Evolutionary conservation across 2,329 filamentous ascomycete species (phyloP), one percentile per base, ranked within the genome.

Genomic region (Aspergillus tanneri): DNA sequence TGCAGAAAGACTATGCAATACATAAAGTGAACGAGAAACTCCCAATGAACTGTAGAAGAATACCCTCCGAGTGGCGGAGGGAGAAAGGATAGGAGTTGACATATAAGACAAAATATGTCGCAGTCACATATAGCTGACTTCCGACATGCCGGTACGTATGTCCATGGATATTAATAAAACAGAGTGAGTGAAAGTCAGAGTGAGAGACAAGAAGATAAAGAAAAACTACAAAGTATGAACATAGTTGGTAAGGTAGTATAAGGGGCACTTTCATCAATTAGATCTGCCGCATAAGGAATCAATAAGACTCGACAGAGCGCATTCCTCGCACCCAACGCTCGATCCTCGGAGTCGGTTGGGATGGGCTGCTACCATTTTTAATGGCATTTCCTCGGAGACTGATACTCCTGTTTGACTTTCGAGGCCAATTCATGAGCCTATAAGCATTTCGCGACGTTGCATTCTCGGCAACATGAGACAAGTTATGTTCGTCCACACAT

Each of bases 401-500:
- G 11, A 43, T 38, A 22, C 39, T 50, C 16, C 52, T 42, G 11
- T 41, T 43, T 6, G 54, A 42, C 36, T 58, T 58, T 18, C 58
- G 58, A 2, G 66, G 56, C 59, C 64, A 69, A 40, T 54, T 64
- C 55, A 68, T 65, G 9, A 69, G 49, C 30, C 58, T 61, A 16
- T 65, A 60, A 3, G 65, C 61, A 38, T 61, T 60, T 21, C 52
- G 51, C 2, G 61, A 54, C 0, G 60, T 55, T 1, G 58, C 55
- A 19, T 59, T 57, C 19, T 63, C 57, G n/a, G 65, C 58, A 35
- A 64, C 43, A 43, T 67, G 66, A 38, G 59, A 56, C 14, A 67
- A 63, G 35, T 67, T 67, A 42, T 69, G 67, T 23, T 63, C 57
- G 35, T 70, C 65, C 14, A 69, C 60, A 10, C 60, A 61, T 22